Percentiles rank a stretch among this genome's conserved stretches.
Evolutionary conservation across 2,329 filamentous ascomycete genomes (phyloP).

Genomic region (Curvularia verruculosa): DNA sequence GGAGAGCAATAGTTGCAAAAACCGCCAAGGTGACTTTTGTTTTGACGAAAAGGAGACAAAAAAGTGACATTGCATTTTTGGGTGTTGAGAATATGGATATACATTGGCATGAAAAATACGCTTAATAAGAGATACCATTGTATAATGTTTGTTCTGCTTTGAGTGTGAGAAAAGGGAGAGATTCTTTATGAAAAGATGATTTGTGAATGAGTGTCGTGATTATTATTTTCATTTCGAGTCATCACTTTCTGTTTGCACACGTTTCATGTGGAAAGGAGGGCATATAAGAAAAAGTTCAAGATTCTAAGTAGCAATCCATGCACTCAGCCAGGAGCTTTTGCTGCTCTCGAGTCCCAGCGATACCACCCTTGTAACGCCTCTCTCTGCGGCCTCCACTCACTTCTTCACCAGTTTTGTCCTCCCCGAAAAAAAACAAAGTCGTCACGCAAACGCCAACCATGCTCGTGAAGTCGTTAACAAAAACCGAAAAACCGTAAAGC

Average conservation of each 20-base stretch:
- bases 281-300: background rate
- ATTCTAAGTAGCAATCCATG: background rate
- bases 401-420: background rate
- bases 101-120: background rate
- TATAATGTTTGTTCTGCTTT: background rate
- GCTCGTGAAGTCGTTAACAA: conserved; percentile 4
- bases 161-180: background rate
- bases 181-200: background rate
- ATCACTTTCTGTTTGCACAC: too few relatives aligned
- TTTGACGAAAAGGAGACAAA: background rate
- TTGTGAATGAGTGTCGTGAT: background rate
- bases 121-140: background rate
- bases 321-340: background rate
- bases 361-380: background rate
- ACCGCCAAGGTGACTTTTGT: background rate
- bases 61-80: background rate
- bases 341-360: background rate
- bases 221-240: background rate
- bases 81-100: background rate
- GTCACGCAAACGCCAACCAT: conserved; percentile 8
- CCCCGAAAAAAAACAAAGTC: background rate
- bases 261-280: too few relatives aligned
- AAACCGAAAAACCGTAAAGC: background rate
- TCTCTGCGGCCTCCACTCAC: background rate
- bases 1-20: background rate